Evolutionary conservation across 495 filamentous ascomycete species (phyloP), one percentile per base, ranked within the genome.

Genomic region (Hypoxylon trugodes): DNA sequence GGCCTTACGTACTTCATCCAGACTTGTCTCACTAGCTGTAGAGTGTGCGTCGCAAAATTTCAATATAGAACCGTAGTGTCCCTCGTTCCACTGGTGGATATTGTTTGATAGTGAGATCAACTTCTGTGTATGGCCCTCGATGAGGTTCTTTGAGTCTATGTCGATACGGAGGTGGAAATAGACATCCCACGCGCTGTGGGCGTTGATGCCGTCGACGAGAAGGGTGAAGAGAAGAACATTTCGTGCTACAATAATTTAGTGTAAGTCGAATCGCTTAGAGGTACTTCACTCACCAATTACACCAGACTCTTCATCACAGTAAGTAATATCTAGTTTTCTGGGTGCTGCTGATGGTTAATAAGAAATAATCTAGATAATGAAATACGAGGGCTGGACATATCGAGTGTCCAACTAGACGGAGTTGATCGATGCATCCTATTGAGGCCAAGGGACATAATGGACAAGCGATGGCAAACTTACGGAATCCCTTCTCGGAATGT

Each of bases 261-360:
- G 36, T 18, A 25, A 12, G 9, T 9, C 6, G 10, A 48, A 12
- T 0, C 36, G 13, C 3, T 19, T 2, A 1, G 6, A 1, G 8
- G 8, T 15, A 12, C 10, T 45, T 9, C 43, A 33, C 56, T 38
- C 9, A 74, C 73, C 73, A 13, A 71, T 69, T 32, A 74, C 49
- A 1, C 56, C 61, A 6, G 45, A 24, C 9, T 73, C 65, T 13
- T 43, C 50, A 53, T 74, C 72, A 25, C 70, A 73, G 33, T 66
- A 71, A 1, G 73, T 76, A 24, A 74, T 61, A 37, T 74, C 73
- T 19, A 75, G 47, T 4, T 59, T 66, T 49, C 68, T 56, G 4
- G 54, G 28, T 36, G 53, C 65, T 68, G 15, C 9, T 37, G 1
- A 13, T 35, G 4, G 38, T 28, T 66, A 22, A 66, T 36, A 33